A percentile compares a stretch with the other conserved stretches of the same genome.
These are phyloP conservation scores for Candida orba DNA, from an alignment of 805 yeast species.

Conservation along the genomic window DNA sequence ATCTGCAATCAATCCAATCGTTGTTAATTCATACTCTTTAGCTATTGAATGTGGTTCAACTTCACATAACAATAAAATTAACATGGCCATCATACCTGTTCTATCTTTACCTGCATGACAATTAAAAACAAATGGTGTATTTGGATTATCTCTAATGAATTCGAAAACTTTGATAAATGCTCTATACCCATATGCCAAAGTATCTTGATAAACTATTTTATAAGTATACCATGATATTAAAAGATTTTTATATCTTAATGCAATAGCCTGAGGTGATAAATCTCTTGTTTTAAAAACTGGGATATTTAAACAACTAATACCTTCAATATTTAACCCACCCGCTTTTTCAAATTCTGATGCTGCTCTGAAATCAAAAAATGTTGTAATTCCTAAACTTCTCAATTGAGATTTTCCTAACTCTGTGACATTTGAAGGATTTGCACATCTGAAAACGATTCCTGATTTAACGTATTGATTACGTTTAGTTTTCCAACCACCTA, in stretches of 20 bases:
- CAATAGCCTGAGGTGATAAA: conserved; percentile 59
- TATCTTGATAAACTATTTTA: conserved; percentile 52
- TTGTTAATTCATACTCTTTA: conserved; percentile 71
- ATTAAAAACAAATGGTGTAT: conserved; percentile 53
- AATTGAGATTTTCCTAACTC: conserved; percentile 37
- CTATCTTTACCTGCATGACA: conserved; percentile 88
- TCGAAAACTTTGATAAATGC: conserved; percentile 45
- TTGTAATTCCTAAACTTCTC: conserved; percentile 36
- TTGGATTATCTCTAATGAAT: conserved; percentile 47
- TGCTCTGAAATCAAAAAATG: conserved; percentile 65
- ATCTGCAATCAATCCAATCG: conserved; percentile 52
- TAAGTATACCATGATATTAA: conserved; percentile 57
- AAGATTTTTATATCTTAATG: conserved; percentile 45
- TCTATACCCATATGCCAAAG: conserved; percentile 41
- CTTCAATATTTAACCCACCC: conserved; percentile 40
- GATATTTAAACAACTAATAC: conserved; percentile 40
- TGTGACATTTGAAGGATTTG: conserved; percentile 49
- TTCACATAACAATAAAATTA: conserved; percentile 54
- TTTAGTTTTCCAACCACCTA: conserved; percentile 61
- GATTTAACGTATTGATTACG: conserved; percentile 40
- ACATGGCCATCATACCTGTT: conserved; percentile 69
- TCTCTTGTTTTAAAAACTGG: conserved; percentile 52
- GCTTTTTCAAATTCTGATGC: conserved; percentile 41
- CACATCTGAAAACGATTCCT: conserved; percentile 55
- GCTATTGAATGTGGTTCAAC: conserved; percentile 61